These are phyloP conservation scores for Trichoderma sp. DNA, from an alignment of 2,329 filamentous ascomycete species.

Conservation along the genomic window DNA sequence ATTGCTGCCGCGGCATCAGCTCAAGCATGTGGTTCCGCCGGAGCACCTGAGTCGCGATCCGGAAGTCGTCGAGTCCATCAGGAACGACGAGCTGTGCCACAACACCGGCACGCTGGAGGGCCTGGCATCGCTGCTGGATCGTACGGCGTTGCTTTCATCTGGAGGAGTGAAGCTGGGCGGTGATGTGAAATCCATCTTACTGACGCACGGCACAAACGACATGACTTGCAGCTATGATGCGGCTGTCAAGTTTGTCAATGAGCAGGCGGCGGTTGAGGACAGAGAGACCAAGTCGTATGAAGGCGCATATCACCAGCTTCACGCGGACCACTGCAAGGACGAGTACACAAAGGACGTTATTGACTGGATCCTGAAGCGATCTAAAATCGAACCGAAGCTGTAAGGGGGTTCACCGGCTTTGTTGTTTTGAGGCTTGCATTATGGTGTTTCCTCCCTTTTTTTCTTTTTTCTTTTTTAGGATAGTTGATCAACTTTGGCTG, in stretches of 20 bases:
- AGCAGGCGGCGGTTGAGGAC: slow-evolving; percentile 58
- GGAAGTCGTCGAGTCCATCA: slow-evolving; percentile 58
- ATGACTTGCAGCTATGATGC: slow-evolving; percentile 64
- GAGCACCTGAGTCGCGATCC: slow-evolving; percentile 66
- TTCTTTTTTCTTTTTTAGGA: neutral
- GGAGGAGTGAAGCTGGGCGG: slow-evolving; percentile 54
- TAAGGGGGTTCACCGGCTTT: slow-evolving; percentile 24
- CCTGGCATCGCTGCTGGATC: slow-evolving; percentile 72
- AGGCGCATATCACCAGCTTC: slow-evolving; percentile 75
- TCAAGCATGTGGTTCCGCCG: slow-evolving; percentile 63
- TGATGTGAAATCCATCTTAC: slow-evolving; percentile 62
- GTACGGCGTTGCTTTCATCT: slow-evolving; percentile 58
- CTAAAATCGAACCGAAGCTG: slow-evolving; percentile 38
- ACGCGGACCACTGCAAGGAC: slow-evolving; percentile 56
- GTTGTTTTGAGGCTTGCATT: neutral
- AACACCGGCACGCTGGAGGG: slow-evolving; percentile 84
- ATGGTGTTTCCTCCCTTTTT: neutral
- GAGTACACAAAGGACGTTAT: slow-evolving; percentile 59
- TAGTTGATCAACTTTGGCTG: neutral
- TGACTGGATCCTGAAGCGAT: slow-evolving; percentile 61
- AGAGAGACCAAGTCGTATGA: slow-evolving; percentile 71
- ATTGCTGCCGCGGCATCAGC: slow-evolving; percentile 65
- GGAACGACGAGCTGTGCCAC: slow-evolving; percentile 70
- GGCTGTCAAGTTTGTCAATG: slow-evolving; percentile 62
- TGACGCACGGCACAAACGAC: slow-evolving; percentile 77